Evolutionary conservation across 768 basidiomycete genomes (phyloP), one percentile per base, ranked within the genome.

Genomic region (Boletellus sp.): DNA sequence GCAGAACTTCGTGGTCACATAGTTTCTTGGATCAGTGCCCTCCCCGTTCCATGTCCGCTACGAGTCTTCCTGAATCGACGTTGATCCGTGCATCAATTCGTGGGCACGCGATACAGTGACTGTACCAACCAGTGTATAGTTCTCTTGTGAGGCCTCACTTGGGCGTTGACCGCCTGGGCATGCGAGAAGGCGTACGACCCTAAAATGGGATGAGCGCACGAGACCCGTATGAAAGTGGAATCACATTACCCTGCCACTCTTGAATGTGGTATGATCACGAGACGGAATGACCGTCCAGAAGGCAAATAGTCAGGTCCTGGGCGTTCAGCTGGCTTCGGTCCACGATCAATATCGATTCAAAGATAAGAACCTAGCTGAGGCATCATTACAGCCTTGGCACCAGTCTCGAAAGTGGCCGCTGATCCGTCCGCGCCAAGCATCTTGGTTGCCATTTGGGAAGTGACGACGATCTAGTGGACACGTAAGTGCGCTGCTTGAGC

Each of bases 361-460:
- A 32, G 46, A 55, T 39, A 60, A 48, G 50, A 60, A 84, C 87
- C 80, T 55, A 87, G 76, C 50, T 78, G 78, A 38, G 87, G 87
- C 34, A 80, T 70, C 77, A 90, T 78, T 38, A 86, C 65, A 10
- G 81, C 85, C 52, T 70, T 78, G 15, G 77, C 74, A 26, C 85
- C 78, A 37, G 80, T 78, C 53, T 87, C 82, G 58, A 84, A 88
- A 36, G 68, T 84, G 37, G 81, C 84, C n/a, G 74, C 55, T 16
- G 79, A 72, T 45, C 87, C 87, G 56, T 88, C 83, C 2, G 75
- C 69, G 50, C 79, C 77, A 31, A 87, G 64, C 56, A 87, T 68
- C 60, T 84, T 89, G 0, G 83, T 88, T 13, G 83, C 75, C 55
- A 90, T 71, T 61, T 90, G 86, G 20, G 81, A 82, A 3, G 85